Conservation (phyloP, 352 stramenopile species). For the Phytophthora sansomeana region DNA sequence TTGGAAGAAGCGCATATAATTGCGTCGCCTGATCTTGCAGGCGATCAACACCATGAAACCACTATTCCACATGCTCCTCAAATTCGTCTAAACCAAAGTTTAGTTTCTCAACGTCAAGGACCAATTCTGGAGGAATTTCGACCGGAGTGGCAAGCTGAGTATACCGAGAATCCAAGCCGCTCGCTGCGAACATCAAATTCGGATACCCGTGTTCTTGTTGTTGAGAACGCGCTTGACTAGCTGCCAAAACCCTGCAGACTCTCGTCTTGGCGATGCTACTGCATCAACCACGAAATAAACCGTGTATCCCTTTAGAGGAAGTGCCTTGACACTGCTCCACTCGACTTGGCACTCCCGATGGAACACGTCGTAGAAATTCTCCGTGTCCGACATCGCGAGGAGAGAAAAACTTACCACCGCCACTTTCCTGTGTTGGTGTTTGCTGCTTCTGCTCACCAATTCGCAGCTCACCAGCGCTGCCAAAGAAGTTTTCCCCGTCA, state of each 20-base stretch:
- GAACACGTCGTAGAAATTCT: too few relatives aligned
- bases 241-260: background rate
- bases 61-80: constrained; percentile 6
- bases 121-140: background rate
- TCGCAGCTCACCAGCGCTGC: background rate
- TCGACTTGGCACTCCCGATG: too few relatives aligned
- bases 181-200: background rate
- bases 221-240: background rate
- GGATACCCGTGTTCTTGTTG: background rate
- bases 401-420: background rate
- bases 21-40: constrained; percentile 4
- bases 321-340: too few relatives aligned
- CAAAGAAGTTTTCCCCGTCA: background rate
- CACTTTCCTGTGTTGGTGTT: background rate
- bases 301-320: too few relatives aligned
- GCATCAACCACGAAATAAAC: too few relatives aligned
- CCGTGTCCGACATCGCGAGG: background rate
- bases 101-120: background rate
- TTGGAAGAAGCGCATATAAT: constrained; percentile 17
- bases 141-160: background rate
- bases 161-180: background rate
- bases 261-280: background rate
- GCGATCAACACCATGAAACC: constrained; percentile 11
- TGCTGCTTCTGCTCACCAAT: background rate
- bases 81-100: background rate